Evolutionary conservation across 2,329 filamentous ascomycete species (phyloP).

Genomic region (Fusarium chaquense): DNA sequence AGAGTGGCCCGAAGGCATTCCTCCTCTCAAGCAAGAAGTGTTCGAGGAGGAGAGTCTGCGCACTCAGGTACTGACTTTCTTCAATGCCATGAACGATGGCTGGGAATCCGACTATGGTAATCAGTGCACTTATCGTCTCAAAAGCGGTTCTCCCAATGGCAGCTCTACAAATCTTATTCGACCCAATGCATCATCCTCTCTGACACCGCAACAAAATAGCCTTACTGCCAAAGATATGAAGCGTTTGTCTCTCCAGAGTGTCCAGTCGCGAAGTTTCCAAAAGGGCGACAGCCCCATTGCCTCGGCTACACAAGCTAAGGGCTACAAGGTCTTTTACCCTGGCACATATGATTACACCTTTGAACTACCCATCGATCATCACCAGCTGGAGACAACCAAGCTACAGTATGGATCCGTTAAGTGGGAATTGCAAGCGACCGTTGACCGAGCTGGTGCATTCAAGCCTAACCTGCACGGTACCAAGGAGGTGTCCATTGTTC

Average conservation of each 20-base stretch:
- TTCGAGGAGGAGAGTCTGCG: constrained; percentile 87
- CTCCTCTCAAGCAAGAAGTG: constrained; percentile 84
- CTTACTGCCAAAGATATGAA: constrained; percentile 65
- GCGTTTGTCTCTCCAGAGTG: constrained; percentile 81
- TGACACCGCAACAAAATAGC: constrained; percentile 45
- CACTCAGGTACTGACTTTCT: constrained; percentile 91
- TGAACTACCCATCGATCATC: constrained; percentile 89
- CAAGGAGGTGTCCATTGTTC: constrained; percentile 85
- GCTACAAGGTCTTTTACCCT: constrained; percentile 87
- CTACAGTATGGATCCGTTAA: constrained; percentile 88
- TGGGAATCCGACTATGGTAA: constrained; percentile 74
- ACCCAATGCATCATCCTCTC: constrained; percentile 36
- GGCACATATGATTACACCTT: constrained; percentile 78
- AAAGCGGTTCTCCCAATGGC: constrained; percentile 53
- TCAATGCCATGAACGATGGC: constrained; percentile 78
- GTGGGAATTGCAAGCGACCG: constrained; percentile 86
- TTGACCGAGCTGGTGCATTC: constrained; percentile 90
- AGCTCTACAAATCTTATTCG: constrained; percentile 51
- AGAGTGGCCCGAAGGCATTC: constrained; percentile 97
- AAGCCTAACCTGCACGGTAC: constrained; percentile 85
- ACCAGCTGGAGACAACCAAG: constrained; percentile 88
- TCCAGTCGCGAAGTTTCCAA: constrained; percentile 85
- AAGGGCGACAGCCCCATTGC: constrained; percentile 79
- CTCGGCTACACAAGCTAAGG: constrained; percentile 71
- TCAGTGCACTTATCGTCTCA: constrained; percentile 68